These are phyloP conservation scores for Suillus placidus DNA, from an alignment of 768 basidiomycete species.

Conservation along the genomic window DNA sequence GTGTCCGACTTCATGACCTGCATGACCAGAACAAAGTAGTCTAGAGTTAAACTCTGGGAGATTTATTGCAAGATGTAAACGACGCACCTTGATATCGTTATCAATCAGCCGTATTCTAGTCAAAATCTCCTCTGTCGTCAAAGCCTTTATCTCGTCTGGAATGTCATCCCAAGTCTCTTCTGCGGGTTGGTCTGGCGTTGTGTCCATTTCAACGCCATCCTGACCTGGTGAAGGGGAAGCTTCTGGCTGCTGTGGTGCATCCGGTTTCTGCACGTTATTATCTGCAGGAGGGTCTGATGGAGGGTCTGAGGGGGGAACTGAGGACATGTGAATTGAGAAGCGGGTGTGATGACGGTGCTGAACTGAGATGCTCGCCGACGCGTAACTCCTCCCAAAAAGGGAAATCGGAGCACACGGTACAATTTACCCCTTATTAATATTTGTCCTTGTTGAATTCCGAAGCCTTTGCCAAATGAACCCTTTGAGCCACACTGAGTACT, in stretches of 20 bases:
- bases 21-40: neutral
- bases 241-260: slow-evolving; percentile 39
- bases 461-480: neutral
- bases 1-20: slow-evolving; percentile 98
- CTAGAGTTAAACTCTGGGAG: neutral
- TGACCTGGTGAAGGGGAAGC: slow-evolving; percentile 38
- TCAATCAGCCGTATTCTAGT: slow-evolving; percentile 93
- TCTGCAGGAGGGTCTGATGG: slow-evolving; percentile 53
- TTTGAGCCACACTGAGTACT: neutral
- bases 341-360: neutral
- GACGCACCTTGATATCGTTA: slow-evolving; percentile 88
- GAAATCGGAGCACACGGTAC: slow-evolving; percentile 15
- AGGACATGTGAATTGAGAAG: slow-evolving; percentile 48
- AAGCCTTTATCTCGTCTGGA: slow-evolving; percentile 79
- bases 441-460: neutral
- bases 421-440: neutral
- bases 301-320: slow-evolving; percentile 56
- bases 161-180: slow-evolving; percentile 92
- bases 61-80: neutral
- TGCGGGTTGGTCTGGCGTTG: slow-evolving; percentile 64
- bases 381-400: slow-evolving; percentile 32
- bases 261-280: slow-evolving; percentile 50
- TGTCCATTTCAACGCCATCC: slow-evolving; percentile 63
- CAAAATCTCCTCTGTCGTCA: slow-evolving; percentile 83
- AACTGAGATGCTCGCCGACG: slow-evolving; percentile 21